Base-by-base conservation (phyloP, 2,329 filamentous ascomycete species). In the Pleurostoma richardsiae region DNA sequence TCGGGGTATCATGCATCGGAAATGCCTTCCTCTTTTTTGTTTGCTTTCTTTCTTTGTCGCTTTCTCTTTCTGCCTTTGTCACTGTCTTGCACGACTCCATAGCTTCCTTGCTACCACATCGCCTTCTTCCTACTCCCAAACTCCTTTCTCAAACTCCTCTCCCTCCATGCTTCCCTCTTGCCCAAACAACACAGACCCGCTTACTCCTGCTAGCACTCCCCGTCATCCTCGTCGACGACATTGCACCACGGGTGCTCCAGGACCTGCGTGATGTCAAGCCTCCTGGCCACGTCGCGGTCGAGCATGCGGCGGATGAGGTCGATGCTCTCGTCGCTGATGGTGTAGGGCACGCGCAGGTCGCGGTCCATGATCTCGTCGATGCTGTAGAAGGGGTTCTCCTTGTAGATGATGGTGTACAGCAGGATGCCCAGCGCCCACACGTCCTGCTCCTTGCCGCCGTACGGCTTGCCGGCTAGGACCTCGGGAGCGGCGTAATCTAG, bases 291-390 rank as follows among this genome's bases (percentile, higher is more conserved):
- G 62, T 97, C 86, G 38, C 94, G 84, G 64, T 97, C 83, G 29
- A 99, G 82, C 94, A 99, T 97, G 61, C 84, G 77, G 39, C 90
- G 82, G 52, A 99, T 87, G 44, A 99, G 75, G 58, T 96, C 86
- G 55, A 99, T 95, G 65, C 90, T 96, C 55, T 91, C 86, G 54
- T 96, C 90, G 65, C 89, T 90, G 71, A 92, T 83, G 31, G 86
- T 80, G 64, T 88, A 96, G 0, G 94, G 94, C 29, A 99, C 85
- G 42, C 94, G 82, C 49, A 99, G 74, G 57, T 96, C 92, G 60
- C 92, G 91, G 64, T 99, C 94, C 81, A 97, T 95, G 61, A 99
- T 99, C 73, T 99, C 94, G 66, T 99, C 94, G 59, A 97, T 94
- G 67, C 88, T 95, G 77, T 97, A 97, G 67, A 96, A 99, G 1